These are phyloP conservation scores for Musa troglodytarum DNA, from an alignment of 176 grass and related monocot genomes.

Conservation along the genomic window DNA sequence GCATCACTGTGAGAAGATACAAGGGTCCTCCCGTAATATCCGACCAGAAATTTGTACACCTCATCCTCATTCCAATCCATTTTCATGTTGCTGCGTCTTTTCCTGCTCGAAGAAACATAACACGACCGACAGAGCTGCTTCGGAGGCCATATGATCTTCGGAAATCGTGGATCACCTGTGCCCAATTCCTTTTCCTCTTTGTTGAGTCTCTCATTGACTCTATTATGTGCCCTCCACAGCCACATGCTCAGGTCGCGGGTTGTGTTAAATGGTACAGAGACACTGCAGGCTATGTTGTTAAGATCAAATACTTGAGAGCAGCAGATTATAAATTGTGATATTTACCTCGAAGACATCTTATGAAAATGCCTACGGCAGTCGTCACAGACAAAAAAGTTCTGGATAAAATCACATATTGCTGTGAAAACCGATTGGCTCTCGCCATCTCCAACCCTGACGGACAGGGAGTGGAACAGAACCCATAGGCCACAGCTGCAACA, in stretches of 20 bases:
- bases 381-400: constrained; percentile 92
- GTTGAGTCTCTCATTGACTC: constrained; percentile 86
- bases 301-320: background rate
- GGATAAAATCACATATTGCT: constrained; percentile 85
- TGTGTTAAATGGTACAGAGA: constrained; percentile 67
- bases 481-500: constrained; percentile 83
- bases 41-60: constrained; percentile 65
- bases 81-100: constrained; percentile 15
- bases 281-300: constrained; percentile 33
- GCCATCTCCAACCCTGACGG: constrained; percentile 61
- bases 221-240: constrained; percentile 89
- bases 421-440: constrained; percentile 70
- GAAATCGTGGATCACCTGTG: constrained; percentile 69
- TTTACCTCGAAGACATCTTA: constrained; percentile 82
- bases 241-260: constrained; percentile 60
- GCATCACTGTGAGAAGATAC: constrained; percentile 38
- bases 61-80: constrained; percentile 74
- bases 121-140: constrained; percentile 67
- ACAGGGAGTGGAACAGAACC: constrained; percentile 87
- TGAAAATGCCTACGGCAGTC: constrained; percentile 82
- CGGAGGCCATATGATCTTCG: constrained; percentile 71
- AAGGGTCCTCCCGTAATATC: constrained; percentile 74
- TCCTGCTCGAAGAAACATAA: constrained; percentile 43
- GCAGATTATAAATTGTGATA: background rate
- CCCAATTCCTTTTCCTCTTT: constrained; percentile 70